Conservation (phyloP, 371 early-diverging fungal genomes). For the Synchytrium microbalum region DNA sequence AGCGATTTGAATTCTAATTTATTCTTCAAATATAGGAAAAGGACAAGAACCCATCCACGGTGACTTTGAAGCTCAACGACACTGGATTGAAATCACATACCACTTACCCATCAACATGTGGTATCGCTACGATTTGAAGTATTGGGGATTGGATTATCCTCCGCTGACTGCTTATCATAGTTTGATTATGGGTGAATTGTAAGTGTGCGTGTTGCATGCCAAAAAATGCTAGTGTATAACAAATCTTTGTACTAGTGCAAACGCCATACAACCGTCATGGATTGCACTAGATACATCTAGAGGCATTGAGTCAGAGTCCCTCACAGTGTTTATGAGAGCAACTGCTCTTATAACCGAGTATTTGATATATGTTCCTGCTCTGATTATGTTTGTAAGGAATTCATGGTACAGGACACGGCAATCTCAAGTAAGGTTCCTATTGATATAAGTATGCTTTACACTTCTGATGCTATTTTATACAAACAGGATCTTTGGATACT, state of each 20-base stretch:
- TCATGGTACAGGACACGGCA: slow-evolving; percentile 9
- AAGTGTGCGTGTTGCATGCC: slow-evolving; percentile 27
- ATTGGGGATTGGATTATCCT: slow-evolving; percentile 96
- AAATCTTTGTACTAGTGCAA: slow-evolving; percentile 61
- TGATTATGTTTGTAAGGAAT: slow-evolving; percentile 39
- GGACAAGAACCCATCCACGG: slow-evolving; percentile 56
- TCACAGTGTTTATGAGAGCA: slow-evolving; percentile 83
- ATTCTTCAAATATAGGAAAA: slow-evolving; percentile 1
- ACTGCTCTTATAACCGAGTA: slow-evolving; percentile 70
- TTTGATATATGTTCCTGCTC: slow-evolving; percentile 68
- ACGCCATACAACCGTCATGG: slow-evolving; percentile 70
- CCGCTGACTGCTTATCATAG: slow-evolving; percentile 88
- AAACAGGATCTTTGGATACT: slow-evolving; percentile 25
- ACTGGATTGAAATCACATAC: slow-evolving; percentile 91
- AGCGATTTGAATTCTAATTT: too few species aligned
- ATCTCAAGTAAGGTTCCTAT: neutral
- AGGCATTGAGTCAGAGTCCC: slow-evolving; percentile 62
- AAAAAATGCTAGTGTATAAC: too few species aligned
- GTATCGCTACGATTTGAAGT: slow-evolving; percentile 79
- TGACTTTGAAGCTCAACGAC: slow-evolving; percentile 96
- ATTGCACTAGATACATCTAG: slow-evolving; percentile 77
- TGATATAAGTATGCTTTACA: too few species aligned
- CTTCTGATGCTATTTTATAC: too few species aligned
- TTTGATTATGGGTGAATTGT: slow-evolving; percentile 75
- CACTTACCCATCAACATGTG: slow-evolving; percentile 69